Conservation (phyloP, 2,329 filamentous ascomycete species). For the Alternaria gaisen region DNA sequence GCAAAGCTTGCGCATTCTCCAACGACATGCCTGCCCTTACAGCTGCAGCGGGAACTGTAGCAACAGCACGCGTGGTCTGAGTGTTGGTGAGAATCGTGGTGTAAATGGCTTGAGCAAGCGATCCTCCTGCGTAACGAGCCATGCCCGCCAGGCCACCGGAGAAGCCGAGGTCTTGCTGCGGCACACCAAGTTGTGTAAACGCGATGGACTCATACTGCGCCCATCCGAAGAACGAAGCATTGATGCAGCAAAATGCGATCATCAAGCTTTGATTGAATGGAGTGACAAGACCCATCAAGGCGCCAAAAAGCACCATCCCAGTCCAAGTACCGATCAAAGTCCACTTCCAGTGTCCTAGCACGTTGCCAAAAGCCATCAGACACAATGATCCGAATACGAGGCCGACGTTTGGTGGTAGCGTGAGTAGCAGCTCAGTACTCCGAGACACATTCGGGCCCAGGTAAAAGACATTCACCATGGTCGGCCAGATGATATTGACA, state of each 20-base stretch:
- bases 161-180: slow-evolving; percentile 60
- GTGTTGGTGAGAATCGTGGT: slow-evolving; percentile 55
- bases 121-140: slow-evolving; percentile 37
- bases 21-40: slow-evolving; percentile 30
- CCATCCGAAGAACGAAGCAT: slow-evolving; percentile 45
- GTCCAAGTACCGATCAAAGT: slow-evolving; percentile 55
- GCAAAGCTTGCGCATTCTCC: slow-evolving; percentile 30
- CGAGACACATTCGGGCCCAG: slow-evolving; percentile 42
- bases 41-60: slow-evolving; percentile 31
- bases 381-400: slow-evolving; percentile 55
- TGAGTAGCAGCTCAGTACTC: slow-evolving; percentile 50
- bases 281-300: slow-evolving; percentile 50
- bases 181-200: slow-evolving; percentile 45
- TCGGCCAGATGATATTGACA: slow-evolving; percentile 57
- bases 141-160: slow-evolving; percentile 49
- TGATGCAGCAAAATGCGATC: slow-evolving; percentile 59
- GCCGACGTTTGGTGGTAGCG: slow-evolving; percentile 59
- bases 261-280: slow-evolving; percentile 58
- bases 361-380: slow-evolving; percentile 54
- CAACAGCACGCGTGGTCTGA: slow-evolving; percentile 24
- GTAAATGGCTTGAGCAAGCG: slow-evolving; percentile 46
- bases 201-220: slow-evolving; percentile 44
- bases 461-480: slow-evolving; percentile 60
- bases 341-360: slow-evolving; percentile 59
- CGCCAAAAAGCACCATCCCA: slow-evolving; percentile 61